These are phyloP conservation scores for Geoglossum cookeanum DNA, from an alignment of 2,329 filamentous ascomycete species.

Conservation along the genomic window DNA sequence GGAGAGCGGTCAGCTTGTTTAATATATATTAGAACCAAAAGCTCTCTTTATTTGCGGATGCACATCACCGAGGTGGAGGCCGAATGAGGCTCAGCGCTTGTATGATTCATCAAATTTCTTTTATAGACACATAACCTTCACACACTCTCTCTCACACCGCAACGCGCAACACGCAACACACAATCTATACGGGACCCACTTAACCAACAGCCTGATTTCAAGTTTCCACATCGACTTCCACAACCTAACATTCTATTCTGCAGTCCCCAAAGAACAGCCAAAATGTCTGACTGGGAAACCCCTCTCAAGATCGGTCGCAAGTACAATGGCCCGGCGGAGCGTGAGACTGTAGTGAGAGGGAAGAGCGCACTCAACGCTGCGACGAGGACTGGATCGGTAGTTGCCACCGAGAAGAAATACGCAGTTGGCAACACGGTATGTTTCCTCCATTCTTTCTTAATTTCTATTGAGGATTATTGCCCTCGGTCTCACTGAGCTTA, in stretches of 20 bases:
- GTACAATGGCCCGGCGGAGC: conserved; percentile 41
- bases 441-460: conserved; percentile 11
- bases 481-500: neutral
- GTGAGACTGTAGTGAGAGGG: conserved; percentile 79
- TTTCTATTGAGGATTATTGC: neutral
- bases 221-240: too few relatives aligned
- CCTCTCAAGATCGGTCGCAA: conserved; percentile 91
- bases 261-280: conserved; percentile 13
- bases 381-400: conserved; percentile 53
- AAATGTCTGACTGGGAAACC: conserved; percentile 71
- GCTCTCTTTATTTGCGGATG: too few relatives aligned
- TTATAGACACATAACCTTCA: too few relatives aligned
- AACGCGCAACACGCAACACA: too few relatives aligned
- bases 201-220: too few relatives aligned
- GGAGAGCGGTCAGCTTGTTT: too few relatives aligned
- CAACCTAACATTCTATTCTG: neutral
- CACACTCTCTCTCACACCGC: too few relatives aligned
- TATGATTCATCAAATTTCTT: too few relatives aligned
- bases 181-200: too few relatives aligned
- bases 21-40: too few relatives aligned
- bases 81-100: too few relatives aligned
- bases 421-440: conserved; percentile 60
- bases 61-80: too few relatives aligned
- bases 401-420: conserved; percentile 86
- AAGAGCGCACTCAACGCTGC: conserved; percentile 77